Base-by-base conservation (phyloP, 371 early-diverging fungal genomes). In the Umbelopsis sp. region DNA sequence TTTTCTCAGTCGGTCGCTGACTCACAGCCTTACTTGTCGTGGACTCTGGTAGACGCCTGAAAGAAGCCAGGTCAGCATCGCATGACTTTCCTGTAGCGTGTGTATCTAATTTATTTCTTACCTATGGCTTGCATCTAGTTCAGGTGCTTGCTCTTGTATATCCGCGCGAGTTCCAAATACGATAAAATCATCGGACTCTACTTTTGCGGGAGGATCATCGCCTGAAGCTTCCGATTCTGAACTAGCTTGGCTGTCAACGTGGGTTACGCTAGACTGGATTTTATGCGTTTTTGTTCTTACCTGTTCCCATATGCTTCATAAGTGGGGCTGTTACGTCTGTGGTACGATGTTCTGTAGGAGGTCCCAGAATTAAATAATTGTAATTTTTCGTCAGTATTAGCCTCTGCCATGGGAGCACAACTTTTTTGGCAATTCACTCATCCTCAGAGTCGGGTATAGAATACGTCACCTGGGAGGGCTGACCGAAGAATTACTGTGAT, bases 291-390 rank as follows among this genome's bases (percentile, higher is more conserved):
- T 11, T 57, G 37, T n/a, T 25, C 7, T 24, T 25, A 65, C 66
- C 66, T 63, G 12, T 74, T 57, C 35, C 65, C 50, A 63, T 75
- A 80, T 1, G 78, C 73, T 66, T 82, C 78, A 69, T 82, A 80
- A 1, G 70, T 77, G 0, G 79, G 82, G 57, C 78, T 78, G 35
- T 78, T 50, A n/a, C 79, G 71, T 50, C 76, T 69, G 22, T 52
- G 29, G 57, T 35, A 35, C 5, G 57, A 57, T 57, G 18, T 57
- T 6, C 18, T 35, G 18, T 10, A 18, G 35, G 7, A 57, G 12
- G 35, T 16, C 57, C 48, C 48, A 48, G 48, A 12, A 48, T 41
- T 2, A 41, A 41, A 41, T 41, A 41, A 41, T 41, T 41, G 2
- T 41, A 41, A 10, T 10, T 7, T n/a, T 48, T 48, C 22, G 48